Percentiles rank a stretch among this genome's conserved stretches.
These are phyloP conservation scores for Nakazawaea pomicola DNA, from an alignment of 805 yeast species.

Conservation along the genomic window DNA sequence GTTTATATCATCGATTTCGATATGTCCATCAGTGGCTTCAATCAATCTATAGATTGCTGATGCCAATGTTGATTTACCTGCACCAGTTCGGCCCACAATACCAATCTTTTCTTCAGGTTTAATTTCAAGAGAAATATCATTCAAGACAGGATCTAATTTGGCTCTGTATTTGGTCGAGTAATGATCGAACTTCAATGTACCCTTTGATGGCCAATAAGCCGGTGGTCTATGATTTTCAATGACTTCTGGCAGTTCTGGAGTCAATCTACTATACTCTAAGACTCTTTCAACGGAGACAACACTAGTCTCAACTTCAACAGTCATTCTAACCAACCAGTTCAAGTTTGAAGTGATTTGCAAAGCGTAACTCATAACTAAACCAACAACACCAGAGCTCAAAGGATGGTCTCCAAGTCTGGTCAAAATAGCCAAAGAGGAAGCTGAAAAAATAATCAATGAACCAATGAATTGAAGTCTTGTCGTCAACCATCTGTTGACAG, in stretches of 20 bases:
- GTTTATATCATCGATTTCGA: slow-evolving; percentile 68
- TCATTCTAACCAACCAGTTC: slow-evolving; percentile 98
- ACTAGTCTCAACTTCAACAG: slow-evolving; percentile 96
- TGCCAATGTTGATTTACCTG: slow-evolving; percentile 87
- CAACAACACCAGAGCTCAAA: slow-evolving; percentile 72
- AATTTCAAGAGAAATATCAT: slow-evolving; percentile 57
- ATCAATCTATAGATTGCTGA: slow-evolving; percentile 81
- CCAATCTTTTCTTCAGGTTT: slow-evolving; percentile 82
- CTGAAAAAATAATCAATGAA: slow-evolving; percentile 77
- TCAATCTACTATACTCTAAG: slow-evolving; percentile 43
- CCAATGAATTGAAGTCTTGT: slow-evolving; percentile 91
- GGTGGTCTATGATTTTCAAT: slow-evolving; percentile 55
- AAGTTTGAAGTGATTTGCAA: slow-evolving; percentile 88
- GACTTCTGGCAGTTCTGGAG: slow-evolving; percentile 72
- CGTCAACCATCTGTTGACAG: slow-evolving; percentile 97
- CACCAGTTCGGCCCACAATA: slow-evolving; percentile 96
- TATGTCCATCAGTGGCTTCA: slow-evolving; percentile 62
- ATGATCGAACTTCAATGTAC: slow-evolving; percentile 59
- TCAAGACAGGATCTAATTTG: slow-evolving; percentile 75
- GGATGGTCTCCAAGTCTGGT: slow-evolving; percentile 24
- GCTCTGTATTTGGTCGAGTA: slow-evolving; percentile 85
- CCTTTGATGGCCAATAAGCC: slow-evolving; percentile 65
- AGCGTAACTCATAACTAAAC: slow-evolving; percentile 90
- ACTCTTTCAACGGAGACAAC: slow-evolving; percentile 80
- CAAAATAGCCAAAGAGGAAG: slow-evolving; percentile 77